Conservation (phyloP, 2,329 filamentous ascomycete species). For the Colletotrichum endophyticum region DNA sequence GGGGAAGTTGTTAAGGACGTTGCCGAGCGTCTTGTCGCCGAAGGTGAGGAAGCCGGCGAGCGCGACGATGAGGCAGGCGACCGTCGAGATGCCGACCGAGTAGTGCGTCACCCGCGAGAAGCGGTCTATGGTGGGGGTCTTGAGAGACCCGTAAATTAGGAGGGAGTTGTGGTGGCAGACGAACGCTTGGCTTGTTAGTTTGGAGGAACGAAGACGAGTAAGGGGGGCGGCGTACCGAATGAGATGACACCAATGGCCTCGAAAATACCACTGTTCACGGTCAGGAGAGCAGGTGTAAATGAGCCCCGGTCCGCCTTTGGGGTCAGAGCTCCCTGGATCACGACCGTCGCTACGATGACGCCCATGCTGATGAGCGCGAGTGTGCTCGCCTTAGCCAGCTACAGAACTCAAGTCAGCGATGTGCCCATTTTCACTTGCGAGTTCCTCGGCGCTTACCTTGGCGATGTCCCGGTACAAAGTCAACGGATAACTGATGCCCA, state of each 20-base stretch:
- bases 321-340: constrained; percentile 81
- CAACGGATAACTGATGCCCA: constrained; percentile 88
- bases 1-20: constrained; percentile 98
- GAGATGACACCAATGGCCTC: constrained; percentile 98
- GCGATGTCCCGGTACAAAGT: constrained; percentile 96
- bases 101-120: constrained; percentile 94
- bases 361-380: constrained; percentile 92
- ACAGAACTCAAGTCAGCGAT: constrained; percentile 20
- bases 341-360: constrained; percentile 85
- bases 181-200: constrained; percentile 55
- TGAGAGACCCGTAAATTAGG: constrained; percentile 94
- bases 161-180: constrained; percentile 93
- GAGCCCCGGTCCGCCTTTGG: constrained; percentile 74
- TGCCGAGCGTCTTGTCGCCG: constrained; percentile 88
- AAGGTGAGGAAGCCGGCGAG: constrained; percentile 91
- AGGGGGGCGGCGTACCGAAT: constrained; percentile 67
- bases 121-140: constrained; percentile 93
- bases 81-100: constrained; percentile 86
- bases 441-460: constrained; percentile 65
- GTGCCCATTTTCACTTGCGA: background rate
- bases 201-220: background rate
- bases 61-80: constrained; percentile 90
- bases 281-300: constrained; percentile 71
- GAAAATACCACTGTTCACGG: constrained; percentile 88
- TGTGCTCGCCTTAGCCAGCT: constrained; percentile 96